phyloP scores from a whole-genome alignment of 257 asterid genomes.

The Penstemon newberryi region DNA sequence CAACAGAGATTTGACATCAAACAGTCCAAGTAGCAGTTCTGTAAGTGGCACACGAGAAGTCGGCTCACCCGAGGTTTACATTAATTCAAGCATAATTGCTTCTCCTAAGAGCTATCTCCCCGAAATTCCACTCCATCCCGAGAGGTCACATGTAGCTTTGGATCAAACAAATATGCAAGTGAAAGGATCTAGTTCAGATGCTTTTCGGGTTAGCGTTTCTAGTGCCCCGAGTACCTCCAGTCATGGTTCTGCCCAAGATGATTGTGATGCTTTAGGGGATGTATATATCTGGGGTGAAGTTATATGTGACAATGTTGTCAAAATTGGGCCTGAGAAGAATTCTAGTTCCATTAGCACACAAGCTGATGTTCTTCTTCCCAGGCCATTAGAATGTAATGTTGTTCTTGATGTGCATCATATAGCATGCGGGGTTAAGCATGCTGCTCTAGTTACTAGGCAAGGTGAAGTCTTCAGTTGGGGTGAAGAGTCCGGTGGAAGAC shows the following conservation, averaged over 20 bases:
- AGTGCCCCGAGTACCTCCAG: conserved; percentile 98
- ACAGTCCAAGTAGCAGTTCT: conserved; percentile 76
- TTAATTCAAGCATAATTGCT: conserved; percentile 51
- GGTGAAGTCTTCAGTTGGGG: conserved; percentile 98
- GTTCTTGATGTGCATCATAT: conserved; percentile 85
- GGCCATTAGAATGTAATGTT: conserved; percentile 69
- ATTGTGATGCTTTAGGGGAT: conserved; percentile 88
- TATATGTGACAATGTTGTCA: conserved; percentile 67
- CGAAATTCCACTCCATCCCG: conserved; percentile 48
- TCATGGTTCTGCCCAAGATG: conserved; percentile 91
- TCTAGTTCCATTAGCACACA: conserved; percentile 60
- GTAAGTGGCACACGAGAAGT: conserved; percentile 65
- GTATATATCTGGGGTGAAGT: conserved; percentile 98
- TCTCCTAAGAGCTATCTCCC: conserved; percentile 60
- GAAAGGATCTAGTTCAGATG: conserved; percentile 78
- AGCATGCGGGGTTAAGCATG: conserved; percentile 88
- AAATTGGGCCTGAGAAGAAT: conserved; percentile 75
- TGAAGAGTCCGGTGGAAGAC: conserved; percentile 97
- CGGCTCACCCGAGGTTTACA: conserved; percentile 69
- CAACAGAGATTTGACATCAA: conserved; percentile 67
- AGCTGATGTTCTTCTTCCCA: conserved; percentile 78
- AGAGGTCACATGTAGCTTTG: conserved; percentile 74
- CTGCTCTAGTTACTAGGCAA: conserved; percentile 82
- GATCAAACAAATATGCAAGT: conserved; percentile 80
- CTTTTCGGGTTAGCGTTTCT: conserved; percentile 89